Percentiles rank a stretch among this genome's conserved stretches.
phyloP scores from a whole-genome alignment of 1,284 basidiomycete genomes.

The Ceratobasidium sp. region DNA sequence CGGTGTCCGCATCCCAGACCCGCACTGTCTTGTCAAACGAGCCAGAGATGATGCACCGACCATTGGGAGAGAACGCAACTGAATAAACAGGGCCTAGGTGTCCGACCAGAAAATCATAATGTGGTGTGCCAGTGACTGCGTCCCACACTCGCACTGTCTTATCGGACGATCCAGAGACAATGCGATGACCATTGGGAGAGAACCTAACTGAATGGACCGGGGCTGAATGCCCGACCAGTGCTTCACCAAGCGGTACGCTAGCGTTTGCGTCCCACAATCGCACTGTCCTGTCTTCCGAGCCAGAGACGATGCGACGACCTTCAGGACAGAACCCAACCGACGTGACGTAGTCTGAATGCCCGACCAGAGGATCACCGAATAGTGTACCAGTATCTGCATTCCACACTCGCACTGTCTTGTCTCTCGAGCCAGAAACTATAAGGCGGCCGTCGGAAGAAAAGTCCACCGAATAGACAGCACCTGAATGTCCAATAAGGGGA shows the following conservation, averaged over 20 bases:
- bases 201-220: slow-evolving; percentile 9
- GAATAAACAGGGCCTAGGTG: no score
- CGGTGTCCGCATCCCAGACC: no score
- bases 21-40: no score
- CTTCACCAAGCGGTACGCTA: background rate
- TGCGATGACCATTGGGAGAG: slow-evolving; percentile 36
- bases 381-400: background rate
- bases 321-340: slow-evolving; percentile 12
- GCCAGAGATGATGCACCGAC: no score
- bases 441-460: slow-evolving; percentile 23
- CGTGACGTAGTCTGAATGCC: background rate
- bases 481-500: background rate
- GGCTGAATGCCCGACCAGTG: slow-evolving; percentile 9
- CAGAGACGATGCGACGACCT: slow-evolving; percentile 22
- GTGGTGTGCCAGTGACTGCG: no score
- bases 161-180: slow-evolving; percentile 45
- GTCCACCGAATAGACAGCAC: slow-evolving; percentile 20
- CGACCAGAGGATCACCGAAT: background rate
- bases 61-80: no score
- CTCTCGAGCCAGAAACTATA: background rate
- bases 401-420: slow-evolving; percentile 12
- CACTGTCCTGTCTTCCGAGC: background rate
- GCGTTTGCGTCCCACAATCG: background rate
- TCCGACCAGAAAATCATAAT: no score
- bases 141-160: no score